phyloP scores from a whole-genome alignment of 2,329 filamentous ascomycete species.

The Penicillium sp. region DNA sequence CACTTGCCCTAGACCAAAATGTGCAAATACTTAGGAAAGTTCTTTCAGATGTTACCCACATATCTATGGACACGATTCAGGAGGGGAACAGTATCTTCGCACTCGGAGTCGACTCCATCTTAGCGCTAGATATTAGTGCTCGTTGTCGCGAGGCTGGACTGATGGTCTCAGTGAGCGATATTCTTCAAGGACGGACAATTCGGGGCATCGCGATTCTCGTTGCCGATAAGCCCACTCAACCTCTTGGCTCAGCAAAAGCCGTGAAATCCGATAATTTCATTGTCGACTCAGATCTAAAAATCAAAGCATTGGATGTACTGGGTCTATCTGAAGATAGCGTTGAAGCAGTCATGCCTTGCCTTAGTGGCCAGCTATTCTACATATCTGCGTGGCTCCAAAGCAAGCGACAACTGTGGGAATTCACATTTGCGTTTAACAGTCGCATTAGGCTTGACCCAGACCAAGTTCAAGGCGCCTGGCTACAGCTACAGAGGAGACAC shows the following conservation, averaged over 20 bases:
- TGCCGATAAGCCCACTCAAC: neutral
- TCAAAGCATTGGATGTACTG: neutral
- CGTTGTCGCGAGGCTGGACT: neutral
- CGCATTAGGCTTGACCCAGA: neutral
- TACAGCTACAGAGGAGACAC: conserved; percentile 9
- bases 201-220: conserved; percentile 1
- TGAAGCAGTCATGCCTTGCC: neutral
- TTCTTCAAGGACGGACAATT: conserved; percentile 6
- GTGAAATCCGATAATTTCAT: too few species aligned
- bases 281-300: neutral
- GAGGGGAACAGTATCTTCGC: neutral
- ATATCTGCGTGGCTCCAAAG: conserved; percentile 10
- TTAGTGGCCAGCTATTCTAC: conserved; percentile 10
- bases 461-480: conserved; percentile 1
- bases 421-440: conserved; percentile 6
- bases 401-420: conserved; percentile 12
- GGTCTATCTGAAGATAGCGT: neutral
- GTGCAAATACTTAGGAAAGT: neutral
- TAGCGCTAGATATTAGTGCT: conserved; percentile 1
- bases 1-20: neutral
- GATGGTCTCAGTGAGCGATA: conserved; percentile 2
- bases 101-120: neutral
- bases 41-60: neutral
- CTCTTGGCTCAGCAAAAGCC: neutral
- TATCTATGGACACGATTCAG: neutral